Evolutionary conservation across 2,329 filamentous ascomycete species (phyloP).

Genomic region (Aspergillus hiratsukae): DNA sequence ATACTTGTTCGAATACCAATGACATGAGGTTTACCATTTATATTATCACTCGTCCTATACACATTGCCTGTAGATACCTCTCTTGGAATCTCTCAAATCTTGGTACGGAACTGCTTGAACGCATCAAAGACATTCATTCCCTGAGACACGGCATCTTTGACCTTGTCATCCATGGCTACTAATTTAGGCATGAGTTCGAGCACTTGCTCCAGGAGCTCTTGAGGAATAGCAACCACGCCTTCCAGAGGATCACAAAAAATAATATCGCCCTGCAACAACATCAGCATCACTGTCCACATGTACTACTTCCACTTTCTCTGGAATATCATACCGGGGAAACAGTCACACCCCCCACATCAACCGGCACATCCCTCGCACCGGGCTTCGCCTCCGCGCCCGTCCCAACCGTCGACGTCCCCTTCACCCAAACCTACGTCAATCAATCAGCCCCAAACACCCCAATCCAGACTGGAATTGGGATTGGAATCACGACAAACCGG

Average conservation of each 20-base stretch:
- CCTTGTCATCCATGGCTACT: conserved; percentile 53
- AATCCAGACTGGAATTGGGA: conserved; percentile 1
- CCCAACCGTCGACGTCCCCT: conserved; percentile 42
- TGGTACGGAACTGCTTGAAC: conserved; percentile 54
- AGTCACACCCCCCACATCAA: conserved; percentile 38
- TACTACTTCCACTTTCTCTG: not conserved
- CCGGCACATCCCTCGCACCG: conserved; percentile 36
- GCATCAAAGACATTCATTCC: conserved; percentile 63
- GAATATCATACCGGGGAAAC: conserved; percentile 36
- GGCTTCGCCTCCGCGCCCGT: conserved; percentile 43
- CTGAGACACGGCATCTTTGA: conserved; percentile 60
- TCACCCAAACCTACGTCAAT: conserved; percentile 39
- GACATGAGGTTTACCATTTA: not conserved
- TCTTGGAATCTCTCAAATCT: conserved; percentile 5
- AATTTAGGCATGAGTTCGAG: conserved; percentile 56
- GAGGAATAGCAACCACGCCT: conserved; percentile 65
- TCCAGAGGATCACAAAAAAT: conserved; percentile 66
- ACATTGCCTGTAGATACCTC: not conserved
- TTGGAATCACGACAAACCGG: conserved; percentile 40
- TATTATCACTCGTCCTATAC: not conserved
- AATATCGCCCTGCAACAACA: conserved; percentile 53
- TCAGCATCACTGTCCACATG: conserved; percentile 1
- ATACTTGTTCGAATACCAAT: conserved; percentile 18
- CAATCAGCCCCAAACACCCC: conserved; percentile 1
- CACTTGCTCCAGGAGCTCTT: conserved; percentile 55